Conservation (phyloP, 257 asterid genomes). For the Lantana camara region DNA sequence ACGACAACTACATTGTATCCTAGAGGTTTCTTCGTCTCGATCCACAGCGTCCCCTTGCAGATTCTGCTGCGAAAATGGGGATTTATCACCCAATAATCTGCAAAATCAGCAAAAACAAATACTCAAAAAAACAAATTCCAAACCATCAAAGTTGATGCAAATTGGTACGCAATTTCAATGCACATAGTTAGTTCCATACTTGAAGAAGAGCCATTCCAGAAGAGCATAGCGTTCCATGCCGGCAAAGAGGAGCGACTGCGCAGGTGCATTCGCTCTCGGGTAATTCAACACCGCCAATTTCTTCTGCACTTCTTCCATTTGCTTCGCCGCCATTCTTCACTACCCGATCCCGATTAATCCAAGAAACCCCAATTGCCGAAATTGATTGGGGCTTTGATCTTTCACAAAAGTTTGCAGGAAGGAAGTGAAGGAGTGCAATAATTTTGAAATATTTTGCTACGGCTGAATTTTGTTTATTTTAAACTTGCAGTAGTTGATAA, state of each 20-base stretch:
- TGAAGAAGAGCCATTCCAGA: constrained; percentile 98
- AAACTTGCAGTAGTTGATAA: constrained; percentile 1
- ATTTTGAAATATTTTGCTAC: constrained; percentile 16
- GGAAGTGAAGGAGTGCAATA: not conserved
- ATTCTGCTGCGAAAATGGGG: constrained; percentile 96
- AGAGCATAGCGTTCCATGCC: constrained; percentile 99
- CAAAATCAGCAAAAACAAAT: constrained; percentile 16
- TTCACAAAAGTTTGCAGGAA: not conserved
- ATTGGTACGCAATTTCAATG: not conserved
- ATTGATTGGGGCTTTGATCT: not conserved
- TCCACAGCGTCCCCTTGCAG: constrained; percentile 88
- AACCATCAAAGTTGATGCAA: not conserved
- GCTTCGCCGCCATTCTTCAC: constrained; percentile 72
- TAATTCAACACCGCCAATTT: constrained; percentile 67
- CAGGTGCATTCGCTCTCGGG: constrained; percentile 87
- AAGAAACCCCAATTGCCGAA: constrained; percentile 15
- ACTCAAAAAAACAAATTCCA: not conserved
- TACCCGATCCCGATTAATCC: constrained; percentile 16
- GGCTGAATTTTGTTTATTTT: constrained; percentile 22
- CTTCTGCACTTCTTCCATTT: constrained; percentile 91
- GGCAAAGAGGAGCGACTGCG: constrained; percentile 96
- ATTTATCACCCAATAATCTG: constrained; percentile 92
- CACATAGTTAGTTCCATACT: constrained; percentile 40
- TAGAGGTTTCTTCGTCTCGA: constrained; percentile 95
- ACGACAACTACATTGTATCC: constrained; percentile 73